phyloP scores from a whole-genome alignment of 805 yeast species.

The Lachancea kluyveri region DNA sequence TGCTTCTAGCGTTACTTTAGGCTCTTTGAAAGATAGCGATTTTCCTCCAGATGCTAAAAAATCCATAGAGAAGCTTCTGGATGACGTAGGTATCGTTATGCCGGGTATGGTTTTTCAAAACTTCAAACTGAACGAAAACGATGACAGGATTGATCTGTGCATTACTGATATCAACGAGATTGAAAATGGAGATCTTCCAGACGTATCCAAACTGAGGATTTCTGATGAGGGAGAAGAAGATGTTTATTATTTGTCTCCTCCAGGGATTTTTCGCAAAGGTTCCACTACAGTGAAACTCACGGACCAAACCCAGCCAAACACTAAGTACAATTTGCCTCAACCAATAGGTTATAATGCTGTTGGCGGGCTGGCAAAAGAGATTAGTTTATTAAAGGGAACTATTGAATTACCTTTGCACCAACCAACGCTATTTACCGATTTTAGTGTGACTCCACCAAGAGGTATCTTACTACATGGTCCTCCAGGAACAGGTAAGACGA shows the following conservation, averaged over 20 bases:
- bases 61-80: slow-evolving; percentile 37
- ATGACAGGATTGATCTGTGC: slow-evolving; percentile 15
- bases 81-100: slow-evolving; percentile 53
- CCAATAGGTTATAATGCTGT: slow-evolving; percentile 45
- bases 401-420: slow-evolving; percentile 75
- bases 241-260: slow-evolving; percentile 38
- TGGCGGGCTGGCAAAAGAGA: slow-evolving; percentile 73
- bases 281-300: slow-evolving; percentile 25
- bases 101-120: slow-evolving; percentile 43
- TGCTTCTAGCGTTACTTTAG: slow-evolving; percentile 34
- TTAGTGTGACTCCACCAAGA: slow-evolving; percentile 88
- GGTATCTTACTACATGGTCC: slow-evolving; percentile 95
- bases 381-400: slow-evolving; percentile 53
- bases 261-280: slow-evolving; percentile 38
- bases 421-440: slow-evolving; percentile 70
- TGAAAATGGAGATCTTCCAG: slow-evolving; percentile 33
- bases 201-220: slow-evolving; percentile 32
- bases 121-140: slow-evolving; percentile 13
- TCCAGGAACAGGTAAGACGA: slow-evolving; percentile 94
- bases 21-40: slow-evolving; percentile 19
- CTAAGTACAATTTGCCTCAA: slow-evolving; percentile 41
- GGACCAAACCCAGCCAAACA: slow-evolving; percentile 20
- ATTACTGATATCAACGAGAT: slow-evolving; percentile 24
- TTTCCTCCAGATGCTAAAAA: slow-evolving; percentile 24
- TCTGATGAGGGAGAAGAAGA: slow-evolving; percentile 8